Evolutionary conservation across 140 eudicot genomes (phyloP), one percentile per base, ranked within the genome.

Genomic region (Erigeron philadelphicus): DNA sequence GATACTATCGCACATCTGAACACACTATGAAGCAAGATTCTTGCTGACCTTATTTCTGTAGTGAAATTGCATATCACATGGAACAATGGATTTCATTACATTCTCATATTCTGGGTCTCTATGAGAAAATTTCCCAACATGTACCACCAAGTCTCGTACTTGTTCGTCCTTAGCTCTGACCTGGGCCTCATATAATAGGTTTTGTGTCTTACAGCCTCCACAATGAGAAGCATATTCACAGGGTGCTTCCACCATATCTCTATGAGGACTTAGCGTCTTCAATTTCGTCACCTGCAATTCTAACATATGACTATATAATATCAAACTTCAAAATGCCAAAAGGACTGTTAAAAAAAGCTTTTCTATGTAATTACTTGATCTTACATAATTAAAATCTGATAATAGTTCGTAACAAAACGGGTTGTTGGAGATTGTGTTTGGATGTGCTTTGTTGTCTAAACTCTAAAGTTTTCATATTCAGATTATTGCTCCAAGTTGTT

Each of bases 161-260:
- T 92, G 98, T 57, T 86, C 87, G 75, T 92, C 98, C 77, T 92
- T 92, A 4, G 83, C 81, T 81, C 77, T 88, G 46, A 92, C 81
- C 72, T 92, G 98, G 66, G 96, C 93, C 61, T 88, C 96, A 45
- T 92, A 92, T 66, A 85, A 72, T 63, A 92, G 79, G 64, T 78
- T 78, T 68, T 92, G 96, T 8, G 96, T 89, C 58, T 82, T 92
- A 74, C 98, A 92, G 66, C 98, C 98, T 57, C 98, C 98, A 76
- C 98, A 92, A 78, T 84, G 75, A 2, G 82, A 81, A 63, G 96
- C 79, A 81, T 86, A 88, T 78, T 88, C 96, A 84, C 98, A 92
- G 2, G 98, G 98, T 55, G 98, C 98, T 72, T 86, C 98, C 75
- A 88, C 98, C 75, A 60, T 66, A 52, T 92, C 93, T 77, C 68